Evolutionary conservation across 257 asterid genomes (phyloP).

Genomic region (Solanum medicagineum): DNA sequence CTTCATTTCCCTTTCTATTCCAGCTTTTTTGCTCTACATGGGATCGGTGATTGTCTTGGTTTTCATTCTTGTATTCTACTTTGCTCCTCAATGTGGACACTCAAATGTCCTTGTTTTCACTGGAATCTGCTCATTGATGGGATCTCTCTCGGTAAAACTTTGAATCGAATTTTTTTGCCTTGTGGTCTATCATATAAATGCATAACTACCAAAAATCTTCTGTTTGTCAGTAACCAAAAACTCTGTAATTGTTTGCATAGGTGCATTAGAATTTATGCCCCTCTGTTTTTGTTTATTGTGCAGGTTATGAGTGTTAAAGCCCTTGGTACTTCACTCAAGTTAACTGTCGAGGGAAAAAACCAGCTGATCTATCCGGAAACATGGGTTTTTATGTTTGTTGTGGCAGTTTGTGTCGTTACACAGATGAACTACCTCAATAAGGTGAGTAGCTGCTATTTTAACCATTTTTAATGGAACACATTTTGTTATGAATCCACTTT

Average conservation of each 20-base stretch:
- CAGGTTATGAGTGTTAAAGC: slow-evolving; percentile 96
- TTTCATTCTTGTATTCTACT: slow-evolving; percentile 62
- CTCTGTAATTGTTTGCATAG: background rate
- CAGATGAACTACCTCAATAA: slow-evolving; percentile 93
- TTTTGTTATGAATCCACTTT: background rate
- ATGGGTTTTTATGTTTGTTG: slow-evolving; percentile 63
- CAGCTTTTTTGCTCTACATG: slow-evolving; percentile 71
- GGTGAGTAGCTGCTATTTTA: slow-evolving; percentile 23
- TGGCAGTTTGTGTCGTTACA: slow-evolving; percentile 64
- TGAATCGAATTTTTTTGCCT: background rate
- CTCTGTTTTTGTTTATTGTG: slow-evolving; percentile 1
- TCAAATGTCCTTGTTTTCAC: slow-evolving; percentile 62
- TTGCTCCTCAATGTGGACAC: slow-evolving; percentile 74
- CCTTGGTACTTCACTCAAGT: slow-evolving; percentile 68
- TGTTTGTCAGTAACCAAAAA: background rate
- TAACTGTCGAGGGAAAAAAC: slow-evolving; percentile 80
- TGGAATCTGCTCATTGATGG: slow-evolving; percentile 82
- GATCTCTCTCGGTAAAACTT: slow-evolving; percentile 76
- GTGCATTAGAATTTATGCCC: background rate
- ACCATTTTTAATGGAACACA: background rate
- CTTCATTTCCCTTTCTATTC: slow-evolving; percentile 14
- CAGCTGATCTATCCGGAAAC: slow-evolving; percentile 69
- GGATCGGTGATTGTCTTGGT: slow-evolving; percentile 75
- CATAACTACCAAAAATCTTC: background rate
- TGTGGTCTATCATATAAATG: background rate